phyloP scores from a whole-genome alignment of 257 asterid genomes.

The Penstemon barbatus region DNA sequence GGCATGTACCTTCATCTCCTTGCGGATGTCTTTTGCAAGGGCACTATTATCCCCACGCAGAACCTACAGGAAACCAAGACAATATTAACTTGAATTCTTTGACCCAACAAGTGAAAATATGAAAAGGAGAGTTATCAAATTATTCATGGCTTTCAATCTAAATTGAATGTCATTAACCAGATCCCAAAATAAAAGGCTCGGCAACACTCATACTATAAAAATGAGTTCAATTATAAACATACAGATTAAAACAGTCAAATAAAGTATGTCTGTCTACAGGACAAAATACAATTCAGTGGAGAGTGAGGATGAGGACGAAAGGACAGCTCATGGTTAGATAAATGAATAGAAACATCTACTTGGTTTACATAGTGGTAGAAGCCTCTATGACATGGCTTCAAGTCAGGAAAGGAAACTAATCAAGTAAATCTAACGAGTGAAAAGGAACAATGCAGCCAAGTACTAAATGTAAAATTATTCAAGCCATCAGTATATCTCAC shows the following conservation, averaged over 20 bases:
- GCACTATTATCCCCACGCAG: constrained; percentile 94
- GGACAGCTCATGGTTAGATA: neutral
- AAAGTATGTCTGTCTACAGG: neutral
- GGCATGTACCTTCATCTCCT: constrained; percentile 82
- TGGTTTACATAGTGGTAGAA: neutral
- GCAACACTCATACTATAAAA: neutral
- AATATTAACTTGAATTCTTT: constrained; percentile 17
- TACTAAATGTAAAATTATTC: neutral
- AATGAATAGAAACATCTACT: constrained; percentile 11
- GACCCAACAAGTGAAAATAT: constrained; percentile 8
- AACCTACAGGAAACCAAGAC: constrained; percentile 52
- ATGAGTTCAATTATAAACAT: constrained; percentile 4
- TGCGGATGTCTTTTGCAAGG: constrained; percentile 96
- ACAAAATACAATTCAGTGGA: constrained; percentile 6
- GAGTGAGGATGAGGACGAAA: neutral
- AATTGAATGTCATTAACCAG: constrained; percentile 4
- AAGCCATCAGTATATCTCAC: constrained; percentile 22
- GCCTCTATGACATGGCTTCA: constrained; percentile 14
- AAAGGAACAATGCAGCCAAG: constrained; percentile 6
- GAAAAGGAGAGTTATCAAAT: constrained; percentile 13
- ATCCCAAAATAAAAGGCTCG: constrained; percentile 18
- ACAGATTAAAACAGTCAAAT: constrained; percentile 9
- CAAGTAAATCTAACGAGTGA: neutral
- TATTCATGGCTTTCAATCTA: neutral
- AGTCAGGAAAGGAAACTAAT: constrained; percentile 1